phyloP scores from a whole-genome alignment of 1,284 basidiomycete genomes.

The Naganishia liquefaciens region DNA sequence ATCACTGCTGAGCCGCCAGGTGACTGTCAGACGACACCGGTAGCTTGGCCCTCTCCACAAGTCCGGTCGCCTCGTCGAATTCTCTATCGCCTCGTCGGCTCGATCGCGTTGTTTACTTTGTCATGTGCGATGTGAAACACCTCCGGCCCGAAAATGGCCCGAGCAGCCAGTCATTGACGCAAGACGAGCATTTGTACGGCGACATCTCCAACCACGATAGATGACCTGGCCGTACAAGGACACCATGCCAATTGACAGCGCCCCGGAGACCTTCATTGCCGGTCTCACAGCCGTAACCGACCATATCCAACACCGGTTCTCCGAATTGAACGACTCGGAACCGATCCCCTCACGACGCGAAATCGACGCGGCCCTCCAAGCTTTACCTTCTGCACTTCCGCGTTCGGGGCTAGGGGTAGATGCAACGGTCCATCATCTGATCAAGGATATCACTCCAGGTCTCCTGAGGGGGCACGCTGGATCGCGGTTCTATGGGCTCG shows the following conservation, averaged over 20 bases:
- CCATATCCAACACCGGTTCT: conserved; percentile 39
- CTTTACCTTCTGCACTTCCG: conserved; percentile 43
- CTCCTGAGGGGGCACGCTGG: conserved; percentile 54
- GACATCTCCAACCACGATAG: too few species aligned
- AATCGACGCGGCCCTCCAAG: conserved; percentile 33
- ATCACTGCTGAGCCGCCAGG: too few species aligned
- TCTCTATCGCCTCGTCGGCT: neutral
- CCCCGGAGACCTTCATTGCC: conserved; percentile 32
- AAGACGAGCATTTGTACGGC: neutral
- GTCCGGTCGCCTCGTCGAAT: neutral
- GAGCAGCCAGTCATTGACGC: neutral
- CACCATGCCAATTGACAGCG: neutral
- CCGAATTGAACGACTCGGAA: conserved; percentile 36
- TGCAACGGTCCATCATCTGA: conserved; percentile 41
- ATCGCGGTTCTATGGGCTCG: conserved; percentile 58
- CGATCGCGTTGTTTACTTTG: too few species aligned
- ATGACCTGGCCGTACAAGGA: too few species aligned
- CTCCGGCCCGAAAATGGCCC: too few species aligned
- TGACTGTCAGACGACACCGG: too few species aligned
- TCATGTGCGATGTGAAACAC: too few species aligned
- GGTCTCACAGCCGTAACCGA: conserved; percentile 37
- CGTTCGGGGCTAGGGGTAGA: conserved; percentile 45
- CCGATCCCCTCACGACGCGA: conserved; percentile 35
- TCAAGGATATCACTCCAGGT: conserved; percentile 48
- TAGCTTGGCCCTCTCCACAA: too few species aligned